A percentile compares a stretch with the other conserved stretches of the same genome.
Conservation (phyloP, 148 eudicot genomes). For the Rhododendron simsii region DNA sequence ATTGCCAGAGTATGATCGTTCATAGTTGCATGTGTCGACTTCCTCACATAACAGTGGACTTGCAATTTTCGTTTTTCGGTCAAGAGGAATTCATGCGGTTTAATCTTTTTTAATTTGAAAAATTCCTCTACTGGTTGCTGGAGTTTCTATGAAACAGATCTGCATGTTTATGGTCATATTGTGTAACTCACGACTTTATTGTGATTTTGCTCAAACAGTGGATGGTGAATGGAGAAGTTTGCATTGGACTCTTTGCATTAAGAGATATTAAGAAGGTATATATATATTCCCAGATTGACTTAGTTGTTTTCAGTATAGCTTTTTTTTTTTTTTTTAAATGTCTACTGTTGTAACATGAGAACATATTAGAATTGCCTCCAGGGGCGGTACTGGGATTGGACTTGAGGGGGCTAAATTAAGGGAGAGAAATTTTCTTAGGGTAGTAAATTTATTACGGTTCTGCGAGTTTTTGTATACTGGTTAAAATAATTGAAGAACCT, state of each 20-base stretch:
- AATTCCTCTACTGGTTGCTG: conserved; percentile 9
- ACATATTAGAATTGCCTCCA: neutral
- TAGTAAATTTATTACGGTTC: neutral
- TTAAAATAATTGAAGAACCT: neutral
- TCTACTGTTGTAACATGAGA: neutral
- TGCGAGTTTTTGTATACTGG: neutral
- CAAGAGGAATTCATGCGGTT: neutral
- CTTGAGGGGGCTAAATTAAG: neutral
- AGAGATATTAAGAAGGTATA: conserved; percentile 86
- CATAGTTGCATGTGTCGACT: neutral
- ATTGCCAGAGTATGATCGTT: neutral
- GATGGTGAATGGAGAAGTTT: conserved; percentile 99
- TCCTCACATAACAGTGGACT: neutral
- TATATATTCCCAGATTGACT: conserved; percentile 21
- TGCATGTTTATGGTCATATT: neutral
- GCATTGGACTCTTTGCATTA: conserved; percentile 86
- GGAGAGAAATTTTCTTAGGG: neutral
- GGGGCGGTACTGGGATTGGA: neutral
- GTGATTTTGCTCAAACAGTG: conserved; percentile 52
- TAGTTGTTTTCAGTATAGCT: neutral
- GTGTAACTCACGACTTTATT: neutral
- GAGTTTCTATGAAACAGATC: neutral
- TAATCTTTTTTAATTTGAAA: neutral
- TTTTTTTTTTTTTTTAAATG: neutral
- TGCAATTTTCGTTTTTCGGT: neutral